A percentile compares a stretch with the other conserved stretches of the same genome.
Evolutionary conservation across 495 filamentous ascomycete genomes (phyloP).

Genomic region (Viridothelium virens): DNA sequence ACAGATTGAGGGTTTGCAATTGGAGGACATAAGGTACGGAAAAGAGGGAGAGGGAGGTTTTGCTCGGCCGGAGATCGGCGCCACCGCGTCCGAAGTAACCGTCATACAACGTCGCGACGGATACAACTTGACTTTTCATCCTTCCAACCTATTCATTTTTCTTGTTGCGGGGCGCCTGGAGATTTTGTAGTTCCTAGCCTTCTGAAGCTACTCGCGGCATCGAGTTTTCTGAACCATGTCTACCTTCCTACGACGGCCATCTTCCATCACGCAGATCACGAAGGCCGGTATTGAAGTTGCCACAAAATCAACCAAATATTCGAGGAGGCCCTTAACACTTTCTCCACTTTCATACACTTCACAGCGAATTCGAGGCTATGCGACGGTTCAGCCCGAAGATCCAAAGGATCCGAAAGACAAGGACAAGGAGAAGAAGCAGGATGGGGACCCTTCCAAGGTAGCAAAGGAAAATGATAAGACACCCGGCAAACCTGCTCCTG

Average conservation of each 20-base stretch:
- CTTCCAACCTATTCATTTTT: not conserved
- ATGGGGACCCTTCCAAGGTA: constrained; percentile 28
- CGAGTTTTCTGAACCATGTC: constrained; percentile 42
- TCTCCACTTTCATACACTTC: constrained; percentile 33
- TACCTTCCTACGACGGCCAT: constrained; percentile 56
- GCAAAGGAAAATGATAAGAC: constrained; percentile 27
- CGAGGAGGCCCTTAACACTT: constrained; percentile 38
- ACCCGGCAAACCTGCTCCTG: constrained; percentile 37
- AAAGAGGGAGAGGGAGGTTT: not conserved
- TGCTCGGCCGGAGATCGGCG: not conserved
- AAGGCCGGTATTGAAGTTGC: constrained; percentile 45
- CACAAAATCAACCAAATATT: constrained; percentile 32
- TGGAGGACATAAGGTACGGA: no score
- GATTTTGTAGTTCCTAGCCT: not conserved
- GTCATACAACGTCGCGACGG: not conserved
- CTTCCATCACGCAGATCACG: constrained; percentile 55
- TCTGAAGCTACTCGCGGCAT: not conserved
- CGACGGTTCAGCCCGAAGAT: constrained; percentile 42
- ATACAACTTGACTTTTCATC: not conserved
- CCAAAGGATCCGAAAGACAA: constrained; percentile 44
- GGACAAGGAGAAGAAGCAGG: constrained; percentile 15
- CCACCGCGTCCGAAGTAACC: not conserved
- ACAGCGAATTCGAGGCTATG: constrained; percentile 48
- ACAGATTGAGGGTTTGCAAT: no score
- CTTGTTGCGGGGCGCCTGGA: not conserved